Evolutionary conservation across 2,329 filamentous ascomycete genomes (phyloP).

Genomic region (Tolypocladium ovalisporum): DNA sequence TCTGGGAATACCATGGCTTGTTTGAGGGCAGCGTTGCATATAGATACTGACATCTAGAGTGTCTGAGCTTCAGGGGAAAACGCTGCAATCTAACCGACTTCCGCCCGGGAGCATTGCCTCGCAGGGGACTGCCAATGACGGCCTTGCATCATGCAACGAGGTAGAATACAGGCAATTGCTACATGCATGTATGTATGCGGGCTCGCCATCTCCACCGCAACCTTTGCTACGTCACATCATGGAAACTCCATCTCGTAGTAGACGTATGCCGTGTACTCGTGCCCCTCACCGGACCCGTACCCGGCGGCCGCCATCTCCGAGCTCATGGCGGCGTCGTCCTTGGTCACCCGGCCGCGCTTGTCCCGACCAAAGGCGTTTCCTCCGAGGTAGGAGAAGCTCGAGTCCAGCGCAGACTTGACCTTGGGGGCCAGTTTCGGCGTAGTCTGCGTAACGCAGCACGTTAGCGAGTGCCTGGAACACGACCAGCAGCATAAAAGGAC

Average conservation of each 20-base stretch:
- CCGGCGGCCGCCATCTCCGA: conserved; percentile 76
- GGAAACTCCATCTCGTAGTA: conserved; percentile 89
- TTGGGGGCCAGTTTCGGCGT: conserved; percentile 74
- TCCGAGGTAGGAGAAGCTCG: conserved; percentile 79
- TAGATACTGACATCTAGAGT: not conserved
- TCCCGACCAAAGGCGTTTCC: conserved; percentile 90
- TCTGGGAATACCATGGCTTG: not conserved
- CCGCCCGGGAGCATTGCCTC: not conserved
- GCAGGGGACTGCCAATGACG: not conserved
- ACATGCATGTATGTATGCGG: not conserved
- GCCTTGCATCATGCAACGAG: conserved; percentile 7
- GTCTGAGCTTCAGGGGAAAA: not conserved
- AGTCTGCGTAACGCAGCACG: conserved; percentile 41
- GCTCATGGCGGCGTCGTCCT: conserved; percentile 72
- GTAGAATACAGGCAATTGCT: conserved; percentile 18
- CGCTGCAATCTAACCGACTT: not conserved
- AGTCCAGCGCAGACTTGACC: conserved; percentile 67
- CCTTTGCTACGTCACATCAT: conserved; percentile 7
- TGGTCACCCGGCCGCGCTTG: conserved; percentile 84
- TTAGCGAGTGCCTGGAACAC: not conserved
- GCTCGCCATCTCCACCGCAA: not conserved
- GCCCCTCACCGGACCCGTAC: conserved; percentile 54
- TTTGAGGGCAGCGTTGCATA: not conserved
- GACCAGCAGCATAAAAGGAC: conserved; percentile 7
- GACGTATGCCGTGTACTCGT: conserved; percentile 91